Base-by-base conservation (phyloP, 2,329 filamentous ascomycete genomes). In the Reticulascus tulasneorum region DNA sequence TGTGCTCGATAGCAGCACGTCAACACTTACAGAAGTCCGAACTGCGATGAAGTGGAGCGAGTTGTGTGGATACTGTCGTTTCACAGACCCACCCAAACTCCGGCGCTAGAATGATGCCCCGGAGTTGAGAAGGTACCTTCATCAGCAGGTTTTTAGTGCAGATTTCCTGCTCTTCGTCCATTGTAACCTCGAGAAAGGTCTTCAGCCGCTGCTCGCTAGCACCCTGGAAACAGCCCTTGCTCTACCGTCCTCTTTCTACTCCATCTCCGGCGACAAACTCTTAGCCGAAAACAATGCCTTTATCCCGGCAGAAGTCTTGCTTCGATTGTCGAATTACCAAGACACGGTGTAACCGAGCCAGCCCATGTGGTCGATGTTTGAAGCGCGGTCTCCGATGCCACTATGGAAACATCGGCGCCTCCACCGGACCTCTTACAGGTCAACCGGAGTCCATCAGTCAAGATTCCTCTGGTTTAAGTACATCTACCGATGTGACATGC, bases 281-380 rank as follows among this genome's bases (percentile, higher is more conserved):
- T 19, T 10, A 10, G 15, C 15, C 15, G 13, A 19, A 12, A 19
- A 31, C 8, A 18, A 53, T 53, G 50, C 50, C 49, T 4, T 42
- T 53, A 12, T 47, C 50, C 6, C 41, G 49, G 24, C 45, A 46
- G 28, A 55, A 50, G 31, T 44, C 53, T 2, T 55, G 53, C 38
- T 16, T 35, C 21, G 39, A 37, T 16, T 55, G 52, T 34, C 43
- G 52, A n/a, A 13, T 29, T 11, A 49, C 51, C 10, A 55, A 54
- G 29, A 35, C 51, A 7, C 47, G 47, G 28, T 55, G 52, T 29
- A 5, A 8, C 17, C 15, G 15, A 20, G 13, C 7, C 29, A 4
- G 9, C 18, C 7, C 17, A 8, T 17, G 15, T 0, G 9, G 23
- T 15, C 6, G 23, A 16, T 9, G 4, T n/a, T 13, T 12, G 2